Conservation (phyloP, 371 early-diverging fungal genomes). For the Thermomucor indicae-seudaticae region DNA sequence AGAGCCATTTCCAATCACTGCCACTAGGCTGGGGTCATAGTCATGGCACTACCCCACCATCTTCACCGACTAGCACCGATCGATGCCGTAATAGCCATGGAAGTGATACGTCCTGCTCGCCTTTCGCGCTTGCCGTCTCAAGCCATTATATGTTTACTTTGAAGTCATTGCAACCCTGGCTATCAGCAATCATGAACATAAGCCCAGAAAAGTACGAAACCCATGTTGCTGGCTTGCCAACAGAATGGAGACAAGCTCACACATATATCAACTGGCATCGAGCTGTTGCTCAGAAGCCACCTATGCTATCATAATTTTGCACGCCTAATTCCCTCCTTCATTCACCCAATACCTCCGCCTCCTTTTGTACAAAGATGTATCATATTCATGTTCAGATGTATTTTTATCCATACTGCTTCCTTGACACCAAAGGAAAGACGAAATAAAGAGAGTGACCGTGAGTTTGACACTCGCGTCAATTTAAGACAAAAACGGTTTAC, state of each 20-base stretch:
- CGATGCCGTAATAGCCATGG: neutral
- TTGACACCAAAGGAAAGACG: too few species aligned
- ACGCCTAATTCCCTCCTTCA: too few species aligned
- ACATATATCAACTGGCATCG: slow-evolving; percentile 45
- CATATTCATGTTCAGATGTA: too few species aligned
- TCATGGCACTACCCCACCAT: slow-evolving; percentile 8
- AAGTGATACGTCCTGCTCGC: neutral
- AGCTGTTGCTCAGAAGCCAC: slow-evolving; percentile 41
- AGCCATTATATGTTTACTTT: slow-evolving; percentile 33
- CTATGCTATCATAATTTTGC: too few species aligned
- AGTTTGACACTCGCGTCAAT: too few species aligned
- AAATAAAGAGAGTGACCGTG: too few species aligned
- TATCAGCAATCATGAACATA: slow-evolving; percentile 26
- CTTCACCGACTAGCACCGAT: too few species aligned
- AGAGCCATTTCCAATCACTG: slow-evolving; percentile 27
- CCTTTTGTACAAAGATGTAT: too few species aligned
- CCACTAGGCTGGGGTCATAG: slow-evolving; percentile 41
- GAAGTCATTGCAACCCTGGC: slow-evolving; percentile 34
- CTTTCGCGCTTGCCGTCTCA: slow-evolving; percentile 5
- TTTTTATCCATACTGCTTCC: too few species aligned
- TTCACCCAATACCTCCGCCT: too few species aligned
- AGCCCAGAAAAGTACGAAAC: slow-evolving; percentile 25
- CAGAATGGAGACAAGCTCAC: slow-evolving; percentile 32
- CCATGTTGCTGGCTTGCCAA: slow-evolving; percentile 24
- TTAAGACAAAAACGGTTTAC: too few species aligned